These are phyloP conservation scores for Mycena filopes DNA, from an alignment of 768 basidiomycete species.

Conservation along the genomic window DNA sequence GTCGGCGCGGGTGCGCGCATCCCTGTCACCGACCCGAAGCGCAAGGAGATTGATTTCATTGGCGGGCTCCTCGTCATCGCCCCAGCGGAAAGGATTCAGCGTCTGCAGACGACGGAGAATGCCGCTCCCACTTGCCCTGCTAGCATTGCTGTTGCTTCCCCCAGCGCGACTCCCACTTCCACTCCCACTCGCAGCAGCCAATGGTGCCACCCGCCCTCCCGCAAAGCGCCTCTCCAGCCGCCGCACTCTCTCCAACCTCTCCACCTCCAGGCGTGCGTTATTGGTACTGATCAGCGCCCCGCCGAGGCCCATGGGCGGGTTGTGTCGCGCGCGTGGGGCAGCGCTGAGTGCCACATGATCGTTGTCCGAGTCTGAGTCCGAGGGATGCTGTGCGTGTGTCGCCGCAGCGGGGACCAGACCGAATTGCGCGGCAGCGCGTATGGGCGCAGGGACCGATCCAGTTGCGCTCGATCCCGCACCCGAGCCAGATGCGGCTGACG, in stretches of 20 bases:
- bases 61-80: neutral
- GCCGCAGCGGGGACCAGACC: slow-evolving; percentile 35
- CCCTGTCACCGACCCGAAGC: neutral
- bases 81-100: slow-evolving; percentile 26
- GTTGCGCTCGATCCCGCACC: slow-evolving; percentile 56
- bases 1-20: slow-evolving; percentile 23
- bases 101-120: slow-evolving; percentile 17
- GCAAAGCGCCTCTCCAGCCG: slow-evolving; percentile 25
- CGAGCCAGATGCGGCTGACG: neutral
- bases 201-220: slow-evolving; percentile 22
- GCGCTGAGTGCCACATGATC: neutral
- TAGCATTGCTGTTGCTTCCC: neutral
- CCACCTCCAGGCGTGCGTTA: slow-evolving; percentile 35
- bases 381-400: too few species aligned
- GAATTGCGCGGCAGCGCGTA: slow-evolving; percentile 33
- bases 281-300: slow-evolving; percentile 66
- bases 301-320: slow-evolving; percentile 72
- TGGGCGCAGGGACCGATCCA: slow-evolving; percentile 35
- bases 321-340: slow-evolving; percentile 39
- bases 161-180: neutral
- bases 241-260: slow-evolving; percentile 28
- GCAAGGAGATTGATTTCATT: slow-evolving; percentile 27
- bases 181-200: slow-evolving; percentile 5
- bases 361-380: neutral
- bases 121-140: neutral